These are phyloP conservation scores for Serendipita sp. DNA, from an alignment of 768 basidiomycete genomes.

Conservation along the genomic window DNA sequence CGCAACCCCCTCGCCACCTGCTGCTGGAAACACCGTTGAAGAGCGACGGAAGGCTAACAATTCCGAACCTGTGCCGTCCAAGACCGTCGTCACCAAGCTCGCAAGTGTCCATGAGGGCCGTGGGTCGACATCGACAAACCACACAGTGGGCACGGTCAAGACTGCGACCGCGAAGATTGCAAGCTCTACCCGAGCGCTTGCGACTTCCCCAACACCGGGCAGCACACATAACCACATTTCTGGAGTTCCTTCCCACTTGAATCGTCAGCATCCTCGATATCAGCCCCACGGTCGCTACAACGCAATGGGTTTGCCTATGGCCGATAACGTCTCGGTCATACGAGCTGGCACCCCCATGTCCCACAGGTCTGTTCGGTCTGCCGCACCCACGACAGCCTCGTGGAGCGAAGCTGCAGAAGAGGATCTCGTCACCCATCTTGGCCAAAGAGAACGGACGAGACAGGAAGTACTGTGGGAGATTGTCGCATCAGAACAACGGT, in stretches of 20 bases:
- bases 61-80: background rate
- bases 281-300: background rate
- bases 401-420: conserved; percentile 95
- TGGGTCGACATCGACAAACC: conserved; percentile 1
- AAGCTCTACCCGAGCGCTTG: background rate
- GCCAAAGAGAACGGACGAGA: conserved; percentile 84
- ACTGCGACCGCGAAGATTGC: background rate
- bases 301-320: conserved; percentile 2
- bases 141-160: background rate
- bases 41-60: background rate
- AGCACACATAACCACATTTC: background rate
- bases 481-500: conserved; percentile 91
- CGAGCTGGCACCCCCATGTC: background rate
- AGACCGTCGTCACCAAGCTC: background rate
- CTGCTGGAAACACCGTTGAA: background rate
- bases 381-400: conserved; percentile 44
- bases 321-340: conserved; percentile 3
- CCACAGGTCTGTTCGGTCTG: background rate
- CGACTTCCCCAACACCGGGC: background rate
- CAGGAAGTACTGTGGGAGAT: conserved; percentile 97
- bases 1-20: background rate
- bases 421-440: conserved; percentile 82
- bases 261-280: background rate
- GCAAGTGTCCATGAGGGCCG: background rate
- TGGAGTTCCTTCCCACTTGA: background rate